Evolutionary conservation across 2,329 filamentous ascomycete genomes (phyloP), one percentile per base, ranked within the genome.

Genomic region (Metarhizium guizhouense): DNA sequence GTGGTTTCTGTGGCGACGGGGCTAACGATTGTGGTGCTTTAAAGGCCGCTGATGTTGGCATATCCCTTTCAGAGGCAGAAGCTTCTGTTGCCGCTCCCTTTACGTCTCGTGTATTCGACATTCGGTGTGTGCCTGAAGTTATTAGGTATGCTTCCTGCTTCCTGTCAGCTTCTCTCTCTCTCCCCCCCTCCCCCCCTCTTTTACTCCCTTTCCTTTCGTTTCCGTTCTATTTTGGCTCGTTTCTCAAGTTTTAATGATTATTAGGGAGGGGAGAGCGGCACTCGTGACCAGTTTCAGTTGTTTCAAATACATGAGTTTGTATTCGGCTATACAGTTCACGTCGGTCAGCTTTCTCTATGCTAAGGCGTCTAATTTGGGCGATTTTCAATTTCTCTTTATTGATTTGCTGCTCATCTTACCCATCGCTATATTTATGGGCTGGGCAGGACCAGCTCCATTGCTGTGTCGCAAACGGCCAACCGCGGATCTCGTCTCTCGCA

Each of bases 231-330:
- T 25, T 25, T 42, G 51, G 3, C 7, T 18, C 40, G 20, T 45
- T 54, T n/a, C 11, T 32, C 47, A 32, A 34, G 16, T 48, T 47
- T 63, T 72, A 60, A 72, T 59, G 18, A 1, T 16, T 10, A 18
- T 42, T 40, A 85, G 91, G 61, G 94, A 99, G 76, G 94, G 94
- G 20, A 85, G 95, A 59, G 93, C 93, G 20, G 90, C 95, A 38
- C 80, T 99, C 38, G 92, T 97, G n/a, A 99, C 94, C 13, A 96
- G 91, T 71, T 99, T 99, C 75, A 95, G 90, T 74, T 99, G 94
- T 75, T 99, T 99, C 81, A 99, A 97, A 76, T 99, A 95, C 73
- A 99, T 99, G 95, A 95, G 89, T 64, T 74, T 99, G 61, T 99
- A 99, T 76, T 97, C 92, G 2, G 93, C 94, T n/a, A 99, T 99